These are phyloP conservation scores for Saccharomycopsis hybrid DNA, from an alignment of 1,139 yeast genomes.

Conservation along the genomic window DNA sequence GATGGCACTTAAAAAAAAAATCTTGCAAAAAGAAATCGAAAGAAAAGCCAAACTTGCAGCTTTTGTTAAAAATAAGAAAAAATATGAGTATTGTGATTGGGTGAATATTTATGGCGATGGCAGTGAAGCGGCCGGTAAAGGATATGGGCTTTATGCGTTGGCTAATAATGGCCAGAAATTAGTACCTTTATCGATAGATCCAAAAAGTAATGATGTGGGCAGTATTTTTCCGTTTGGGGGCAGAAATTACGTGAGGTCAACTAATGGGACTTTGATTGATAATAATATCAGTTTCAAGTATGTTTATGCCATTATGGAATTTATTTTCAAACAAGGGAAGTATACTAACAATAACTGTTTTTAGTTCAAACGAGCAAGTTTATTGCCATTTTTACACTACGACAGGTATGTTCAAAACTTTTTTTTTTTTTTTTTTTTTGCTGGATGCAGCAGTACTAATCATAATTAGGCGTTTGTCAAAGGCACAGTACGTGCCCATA, in stretches of 20 bases:
- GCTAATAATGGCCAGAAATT: constrained; percentile 8
- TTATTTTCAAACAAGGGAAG: too few species aligned
- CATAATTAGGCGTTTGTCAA: constrained; percentile 42
- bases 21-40: constrained; percentile 21
- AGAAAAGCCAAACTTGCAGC: constrained; percentile 9
- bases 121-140: constrained; percentile 1
- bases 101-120: constrained; percentile 13
- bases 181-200: constrained; percentile 16
- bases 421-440: too few species aligned
- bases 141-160: constrained; percentile 18
- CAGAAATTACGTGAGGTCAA: constrained; percentile 4
- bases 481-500: constrained; percentile 49
- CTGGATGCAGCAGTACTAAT: neutral
- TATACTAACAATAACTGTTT: too few species aligned
- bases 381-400: constrained; percentile 28
- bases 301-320: too few species aligned
- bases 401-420: constrained; percentile 39
- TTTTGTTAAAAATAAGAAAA: constrained; percentile 8
- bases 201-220: constrained; percentile 6
- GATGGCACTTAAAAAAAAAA: constrained; percentile 24
- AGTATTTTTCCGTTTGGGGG: neutral
- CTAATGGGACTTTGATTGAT: constrained; percentile 3
- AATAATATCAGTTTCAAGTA: too few species aligned
- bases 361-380: too few species aligned
- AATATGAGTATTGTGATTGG: constrained; percentile 18